A percentile compares a stretch with the other conserved stretches of the same genome.
Evolutionary conservation across 164 flowering plant species (phyloP).

Genomic region (Amborella trichopoda): DNA sequence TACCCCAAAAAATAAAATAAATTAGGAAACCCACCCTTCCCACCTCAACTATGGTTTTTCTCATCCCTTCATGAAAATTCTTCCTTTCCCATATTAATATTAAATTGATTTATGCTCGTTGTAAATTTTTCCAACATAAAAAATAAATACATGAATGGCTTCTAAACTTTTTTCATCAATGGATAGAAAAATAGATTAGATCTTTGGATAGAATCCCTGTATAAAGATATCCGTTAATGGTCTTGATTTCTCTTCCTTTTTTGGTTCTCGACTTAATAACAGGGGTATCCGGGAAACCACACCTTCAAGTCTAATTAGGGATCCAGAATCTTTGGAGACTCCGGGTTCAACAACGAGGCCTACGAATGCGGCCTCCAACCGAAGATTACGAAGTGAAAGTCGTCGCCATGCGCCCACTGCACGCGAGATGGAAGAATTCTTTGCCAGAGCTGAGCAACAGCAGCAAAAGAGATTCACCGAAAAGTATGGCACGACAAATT

Average conservation of each 20-base stretch:
- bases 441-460: constrained; percentile 52
- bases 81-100: too few species aligned
- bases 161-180: too few species aligned
- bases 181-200: too few species aligned
- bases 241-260: neutral
- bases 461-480: constrained; percentile 48
- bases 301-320: constrained; percentile 59
- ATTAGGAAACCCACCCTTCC: too few species aligned
- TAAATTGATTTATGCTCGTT: too few species aligned
- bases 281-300: constrained; percentile 82
- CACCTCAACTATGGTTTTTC: too few species aligned
- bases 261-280: constrained; percentile 9
- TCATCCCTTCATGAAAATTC: too few species aligned
- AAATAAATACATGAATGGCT: too few species aligned
- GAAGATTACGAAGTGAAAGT: constrained; percentile 17
- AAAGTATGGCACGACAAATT: constrained; percentile 29
- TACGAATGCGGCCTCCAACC: constrained; percentile 12
- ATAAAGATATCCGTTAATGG: too few species aligned
- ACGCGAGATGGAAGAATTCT: constrained; percentile 76
- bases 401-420: constrained; percentile 39
- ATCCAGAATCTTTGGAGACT: constrained; percentile 26
- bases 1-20: too few species aligned
- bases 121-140: too few species aligned
- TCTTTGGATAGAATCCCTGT: too few species aligned
- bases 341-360: constrained; percentile 69